phyloP scores from a whole-genome alignment of 2,329 filamentous ascomycete genomes.

The Fusarium nanum region DNA sequence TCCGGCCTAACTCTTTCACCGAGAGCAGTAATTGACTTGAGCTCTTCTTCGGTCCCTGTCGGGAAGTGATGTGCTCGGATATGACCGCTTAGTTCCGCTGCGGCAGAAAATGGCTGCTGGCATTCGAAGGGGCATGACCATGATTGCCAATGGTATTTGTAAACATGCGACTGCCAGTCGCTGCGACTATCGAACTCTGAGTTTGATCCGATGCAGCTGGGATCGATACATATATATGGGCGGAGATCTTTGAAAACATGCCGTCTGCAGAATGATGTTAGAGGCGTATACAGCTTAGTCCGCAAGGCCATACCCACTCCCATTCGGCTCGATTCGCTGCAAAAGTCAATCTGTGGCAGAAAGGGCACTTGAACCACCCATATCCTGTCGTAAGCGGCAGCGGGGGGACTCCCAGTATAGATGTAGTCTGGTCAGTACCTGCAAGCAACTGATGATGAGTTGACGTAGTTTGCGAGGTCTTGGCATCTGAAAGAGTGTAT shows the following conservation, averaged over 20 bases:
- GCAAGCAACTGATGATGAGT: too few relatives aligned
- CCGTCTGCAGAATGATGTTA: slow-evolving; percentile 28
- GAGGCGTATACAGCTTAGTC: too few relatives aligned
- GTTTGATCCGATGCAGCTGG: slow-evolving; percentile 41
- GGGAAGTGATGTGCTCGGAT: not conserved
- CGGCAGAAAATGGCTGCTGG: not conserved
- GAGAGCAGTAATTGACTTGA: too few relatives aligned
- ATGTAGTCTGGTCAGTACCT: not conserved
- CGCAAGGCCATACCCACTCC: too few relatives aligned
- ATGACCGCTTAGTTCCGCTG: not conserved
- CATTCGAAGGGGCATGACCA: slow-evolving; percentile 43
- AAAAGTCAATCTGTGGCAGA: slow-evolving; percentile 55
- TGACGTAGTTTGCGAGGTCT: too few relatives aligned
- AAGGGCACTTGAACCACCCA: slow-evolving; percentile 56
- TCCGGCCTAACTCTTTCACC: too few relatives aligned
- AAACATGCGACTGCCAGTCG: slow-evolving; percentile 44
- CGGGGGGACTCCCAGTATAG: slow-evolving; percentile 35
- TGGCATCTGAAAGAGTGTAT: too few relatives aligned
- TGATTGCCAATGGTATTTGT: slow-evolving; percentile 41
- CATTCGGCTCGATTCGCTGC: too few relatives aligned
- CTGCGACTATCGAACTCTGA: slow-evolving; percentile 35
- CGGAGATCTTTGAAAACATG: slow-evolving; percentile 55
- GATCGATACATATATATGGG: slow-evolving; percentile 53
- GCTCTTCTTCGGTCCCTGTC: not conserved
- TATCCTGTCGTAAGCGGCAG: too few relatives aligned